phyloP scores from a whole-genome alignment of 2,329 filamentous ascomycete genomes.

The Diplodia mutila region DNA sequence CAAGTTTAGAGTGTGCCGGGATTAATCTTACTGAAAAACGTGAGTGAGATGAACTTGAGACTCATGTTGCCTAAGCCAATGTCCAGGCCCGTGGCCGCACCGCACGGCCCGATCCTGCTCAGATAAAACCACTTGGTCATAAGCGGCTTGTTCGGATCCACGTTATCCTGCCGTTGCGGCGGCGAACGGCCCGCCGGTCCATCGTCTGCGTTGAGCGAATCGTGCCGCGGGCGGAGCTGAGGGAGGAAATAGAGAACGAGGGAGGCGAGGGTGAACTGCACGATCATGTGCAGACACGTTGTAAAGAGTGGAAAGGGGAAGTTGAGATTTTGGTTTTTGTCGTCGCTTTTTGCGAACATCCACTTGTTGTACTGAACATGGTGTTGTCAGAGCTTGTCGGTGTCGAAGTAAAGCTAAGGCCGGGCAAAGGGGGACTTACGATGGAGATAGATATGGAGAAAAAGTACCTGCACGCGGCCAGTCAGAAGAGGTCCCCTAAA shows the following conservation, averaged over 20 bases:
- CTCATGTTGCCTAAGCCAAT: constrained; percentile 96
- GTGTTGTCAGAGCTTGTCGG: constrained; percentile 10
- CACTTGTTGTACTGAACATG: constrained; percentile 88
- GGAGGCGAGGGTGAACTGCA: constrained; percentile 82
- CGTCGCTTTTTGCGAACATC: constrained; percentile 78
- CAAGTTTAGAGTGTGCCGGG: constrained; percentile 30
- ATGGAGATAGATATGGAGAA: constrained; percentile 94
- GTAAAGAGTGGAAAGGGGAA: constrained; percentile 96
- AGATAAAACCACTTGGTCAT: constrained; percentile 93
- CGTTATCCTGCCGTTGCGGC: constrained; percentile 35
- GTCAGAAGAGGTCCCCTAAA: constrained; percentile 24
- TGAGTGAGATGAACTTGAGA: constrained; percentile 92
- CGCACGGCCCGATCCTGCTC: constrained; percentile 88
- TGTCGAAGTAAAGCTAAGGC: constrained; percentile 27
- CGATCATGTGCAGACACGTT: constrained; percentile 91
- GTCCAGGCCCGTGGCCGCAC: constrained; percentile 88
- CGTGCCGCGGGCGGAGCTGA: constrained; percentile 71
- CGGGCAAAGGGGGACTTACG: constrained; percentile 57
- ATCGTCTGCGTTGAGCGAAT: constrained; percentile 41
- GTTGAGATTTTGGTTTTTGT: constrained; percentile 64
- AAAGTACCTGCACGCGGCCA: constrained; percentile 55
- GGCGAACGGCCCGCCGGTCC: constrained; percentile 26
- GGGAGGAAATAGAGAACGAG: constrained; percentile 82
- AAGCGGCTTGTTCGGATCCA: constrained; percentile 57
- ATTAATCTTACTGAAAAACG: constrained; percentile 73